Base-by-base conservation (phyloP, 1,284 basidiomycete genomes). In the Cutaneotrichosporon cavernicola region DNA sequence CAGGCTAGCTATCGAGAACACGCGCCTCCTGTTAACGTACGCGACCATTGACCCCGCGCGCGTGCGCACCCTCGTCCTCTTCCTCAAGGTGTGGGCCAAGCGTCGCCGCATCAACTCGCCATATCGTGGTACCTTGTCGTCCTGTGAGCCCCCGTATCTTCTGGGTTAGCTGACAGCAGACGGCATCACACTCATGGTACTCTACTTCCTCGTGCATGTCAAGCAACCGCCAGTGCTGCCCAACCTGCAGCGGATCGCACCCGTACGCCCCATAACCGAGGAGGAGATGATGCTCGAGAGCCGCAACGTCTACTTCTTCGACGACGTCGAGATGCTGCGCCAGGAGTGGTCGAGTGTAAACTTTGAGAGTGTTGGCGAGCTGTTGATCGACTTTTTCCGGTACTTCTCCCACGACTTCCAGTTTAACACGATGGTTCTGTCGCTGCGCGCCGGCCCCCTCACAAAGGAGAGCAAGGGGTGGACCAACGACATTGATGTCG, bases 71-170 rank as follows among this genome's bases (percentile, higher is more conserved):
- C 85, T 99, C 79, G 96, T 99, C 52, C 85, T 99, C 63, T 98
- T 99, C 82, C 86, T 99, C 76, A 99, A 99, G 85, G 93, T 99
- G 38, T 99, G 96, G 96, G 92, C 92, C 75, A 99, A 99, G 83
- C 86, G 95, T 78, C 86, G 91, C 81, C 95, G 97, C 86, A 97
- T 99, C 81, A 97, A 99, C 80, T 97, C 93, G 64, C 94, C 96
- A 21, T 99, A 97, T 81, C 89, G 91, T 73, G 96, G 96, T 65
- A 98, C 96, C 1, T 83, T 99, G 56, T 96, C 92, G 53, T 97
- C 94, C 58, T 99, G 79, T 80, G 56, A 66, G 78, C 65, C 13
- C 16, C 26, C 14, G 26, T 11, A 11, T n/a, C 9, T 38, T 40
- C 16, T 14, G 26, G 4, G 31, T 21, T 6, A 55, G 31, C 62